phyloP scores from a whole-genome alignment of 1,284 basidiomycete genomes.

The Phaffia rhodozyma region DNA sequence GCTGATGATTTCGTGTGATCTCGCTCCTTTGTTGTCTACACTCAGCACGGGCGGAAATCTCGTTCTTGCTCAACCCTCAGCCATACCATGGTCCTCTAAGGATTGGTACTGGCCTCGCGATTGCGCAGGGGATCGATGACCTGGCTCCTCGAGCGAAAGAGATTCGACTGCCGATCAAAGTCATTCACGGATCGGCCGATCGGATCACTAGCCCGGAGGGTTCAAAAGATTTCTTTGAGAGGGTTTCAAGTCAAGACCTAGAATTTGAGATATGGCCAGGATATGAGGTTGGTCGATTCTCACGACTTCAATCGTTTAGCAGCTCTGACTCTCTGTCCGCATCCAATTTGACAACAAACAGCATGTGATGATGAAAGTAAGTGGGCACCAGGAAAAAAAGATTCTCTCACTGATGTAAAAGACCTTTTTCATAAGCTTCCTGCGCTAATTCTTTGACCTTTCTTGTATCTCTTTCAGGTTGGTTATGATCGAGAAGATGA shows the following conservation, averaged over 20 bases:
- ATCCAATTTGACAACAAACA: constrained; percentile 7
- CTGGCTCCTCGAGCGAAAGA: constrained; percentile 24
- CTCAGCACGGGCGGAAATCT: constrained; percentile 20
- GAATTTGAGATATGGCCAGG: constrained; percentile 30
- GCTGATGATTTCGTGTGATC: background rate
- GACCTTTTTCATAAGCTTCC: no score
- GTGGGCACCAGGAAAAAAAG: no score
- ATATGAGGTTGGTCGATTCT: constrained; percentile 21
- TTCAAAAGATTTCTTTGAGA: constrained; percentile 27
- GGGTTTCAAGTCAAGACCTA: constrained; percentile 23
- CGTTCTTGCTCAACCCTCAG: constrained; percentile 27
- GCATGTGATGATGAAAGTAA: constrained; percentile 31
- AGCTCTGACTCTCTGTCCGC: no score
- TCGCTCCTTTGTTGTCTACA: background rate
- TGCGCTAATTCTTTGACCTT: no score
- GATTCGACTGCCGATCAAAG: constrained; percentile 28
- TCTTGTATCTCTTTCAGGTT: constrained; percentile 10
- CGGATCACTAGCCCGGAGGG: constrained; percentile 29
- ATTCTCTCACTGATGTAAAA: no score
- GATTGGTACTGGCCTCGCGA: constrained; percentile 31
- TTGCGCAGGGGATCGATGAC: constrained; percentile 28
- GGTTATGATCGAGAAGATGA: constrained; percentile 20
- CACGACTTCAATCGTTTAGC: background rate
- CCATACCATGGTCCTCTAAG: constrained; percentile 32
- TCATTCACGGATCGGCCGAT: constrained; percentile 32